Percentiles rank a stretch among this genome's conserved stretches.
Conservation (phyloP, 148 eudicot species). For the Rhododendron williamsianum region DNA sequence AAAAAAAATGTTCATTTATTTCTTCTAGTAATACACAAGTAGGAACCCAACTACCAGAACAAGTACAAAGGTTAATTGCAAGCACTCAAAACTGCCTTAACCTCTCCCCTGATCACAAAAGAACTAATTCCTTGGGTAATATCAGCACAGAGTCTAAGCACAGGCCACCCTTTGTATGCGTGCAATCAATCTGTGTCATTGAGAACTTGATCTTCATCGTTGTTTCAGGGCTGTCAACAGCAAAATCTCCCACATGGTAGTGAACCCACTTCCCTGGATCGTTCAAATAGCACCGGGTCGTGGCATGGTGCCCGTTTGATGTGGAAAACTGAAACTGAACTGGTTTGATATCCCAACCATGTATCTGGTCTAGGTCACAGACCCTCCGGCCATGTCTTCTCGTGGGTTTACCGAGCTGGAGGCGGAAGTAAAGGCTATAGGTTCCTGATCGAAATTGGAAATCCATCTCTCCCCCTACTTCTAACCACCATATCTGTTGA, state of each 20-base stretch:
- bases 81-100: conserved; percentile 5
- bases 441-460: conserved; percentile 50
- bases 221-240: conserved; percentile 20
- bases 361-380: conserved; percentile 37
- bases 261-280: conserved; percentile 40
- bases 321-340: conserved; percentile 45
- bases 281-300: conserved; percentile 33
- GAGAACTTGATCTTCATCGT: conserved; percentile 47
- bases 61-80: not conserved
- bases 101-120: not conserved
- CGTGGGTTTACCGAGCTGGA: conserved; percentile 44
- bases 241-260: conserved; percentile 62
- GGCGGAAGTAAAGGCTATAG: conserved; percentile 53
- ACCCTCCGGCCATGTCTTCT: conserved; percentile 24
- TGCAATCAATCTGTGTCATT: conserved; percentile 74
- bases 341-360: conserved; percentile 72
- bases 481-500: conserved; percentile 80
- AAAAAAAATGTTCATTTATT: not conserved
- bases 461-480: conserved; percentile 55
- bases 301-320: conserved; percentile 34
- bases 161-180: conserved; percentile 73
- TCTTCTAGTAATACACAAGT: not conserved
- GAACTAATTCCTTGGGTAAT: conserved; percentile 26
- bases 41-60: not conserved
- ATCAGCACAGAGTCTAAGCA: conserved; percentile 65